Evolutionary conservation across 208 protist genomes (phyloP).

Genomic region (Trypanosoma caninum): DNA sequence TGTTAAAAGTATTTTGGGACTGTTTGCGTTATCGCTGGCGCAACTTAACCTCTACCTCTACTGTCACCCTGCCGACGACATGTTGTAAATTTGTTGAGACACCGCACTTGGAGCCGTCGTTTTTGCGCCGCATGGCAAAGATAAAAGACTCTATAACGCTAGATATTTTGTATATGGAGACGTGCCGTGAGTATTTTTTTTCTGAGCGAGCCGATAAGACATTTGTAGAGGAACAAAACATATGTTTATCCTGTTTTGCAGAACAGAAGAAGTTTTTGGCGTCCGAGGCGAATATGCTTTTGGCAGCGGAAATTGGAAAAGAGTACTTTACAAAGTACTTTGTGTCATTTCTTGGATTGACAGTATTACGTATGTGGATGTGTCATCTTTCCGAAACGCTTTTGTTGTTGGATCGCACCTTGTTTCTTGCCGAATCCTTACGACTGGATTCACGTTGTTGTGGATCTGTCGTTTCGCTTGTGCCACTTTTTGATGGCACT

Average conservation of each 20-base stretch:
- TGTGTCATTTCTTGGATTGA: slow-evolving; percentile 67
- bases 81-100: slow-evolving; percentile 33
- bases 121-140: slow-evolving; percentile 63
- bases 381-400: slow-evolving; percentile 80
- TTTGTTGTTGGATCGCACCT: slow-evolving; percentile 68
- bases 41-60: not conserved
- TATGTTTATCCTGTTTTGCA: slow-evolving; percentile 46
- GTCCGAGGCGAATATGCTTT: not conserved
- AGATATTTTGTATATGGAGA: slow-evolving; percentile 31
- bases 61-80: not conserved
- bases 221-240: slow-evolving; percentile 23
- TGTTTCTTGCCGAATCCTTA: slow-evolving; percentile 66
- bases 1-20: slow-evolving; percentile 70
- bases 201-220: not conserved
- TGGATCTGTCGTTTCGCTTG: slow-evolving; percentile 62
- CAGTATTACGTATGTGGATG: slow-evolving; percentile 89
- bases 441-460: slow-evolving; percentile 19
- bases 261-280: slow-evolving; percentile 38
- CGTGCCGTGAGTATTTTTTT: slow-evolving; percentile 61
- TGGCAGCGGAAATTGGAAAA: slow-evolving; percentile 29
- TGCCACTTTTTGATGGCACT: slow-evolving; percentile 81
- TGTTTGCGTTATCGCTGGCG: slow-evolving; percentile 25
- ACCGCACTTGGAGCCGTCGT: slow-evolving; percentile 74
- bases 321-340: slow-evolving; percentile 49
- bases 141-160: slow-evolving; percentile 66